Evolutionary conservation across 2,329 filamentous ascomycete species (phyloP).

Genomic region (Ascochyta lentis): DNA sequence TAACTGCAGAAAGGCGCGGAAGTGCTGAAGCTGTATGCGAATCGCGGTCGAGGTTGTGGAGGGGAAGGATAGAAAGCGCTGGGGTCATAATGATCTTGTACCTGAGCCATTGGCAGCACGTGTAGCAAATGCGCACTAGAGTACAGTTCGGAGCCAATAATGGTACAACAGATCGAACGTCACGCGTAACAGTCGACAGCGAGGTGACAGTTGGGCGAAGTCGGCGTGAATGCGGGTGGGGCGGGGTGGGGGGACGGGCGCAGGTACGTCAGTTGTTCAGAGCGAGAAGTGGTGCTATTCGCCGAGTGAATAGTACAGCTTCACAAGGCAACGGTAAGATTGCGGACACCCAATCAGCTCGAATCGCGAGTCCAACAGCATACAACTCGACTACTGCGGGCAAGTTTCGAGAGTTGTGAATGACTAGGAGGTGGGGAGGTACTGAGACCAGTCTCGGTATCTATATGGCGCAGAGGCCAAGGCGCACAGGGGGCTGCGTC

Average conservation of each 20-base stretch:
- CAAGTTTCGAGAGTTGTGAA: constrained; percentile 18
- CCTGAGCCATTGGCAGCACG: constrained; percentile 22
- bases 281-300: constrained; percentile 23
- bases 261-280: constrained; percentile 29
- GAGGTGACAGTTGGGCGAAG: constrained; percentile 13
- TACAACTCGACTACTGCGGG: not conserved
- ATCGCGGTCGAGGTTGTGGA: constrained; percentile 6
- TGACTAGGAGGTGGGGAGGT: constrained; percentile 18
- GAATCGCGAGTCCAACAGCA: constrained; percentile 1
- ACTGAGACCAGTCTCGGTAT: constrained; percentile 23
- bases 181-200: constrained; percentile 2
- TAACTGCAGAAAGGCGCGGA: not conserved
- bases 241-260: constrained; percentile 20
- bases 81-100: constrained; percentile 14
- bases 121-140: constrained; percentile 5
- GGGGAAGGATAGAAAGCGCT: constrained; percentile 11
- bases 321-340: constrained; percentile 33
- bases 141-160: constrained; percentile 4
- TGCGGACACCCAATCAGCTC: constrained; percentile 7
- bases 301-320: constrained; percentile 29
- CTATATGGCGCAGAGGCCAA: constrained; percentile 26
- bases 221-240: constrained; percentile 27
- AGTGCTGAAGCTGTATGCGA: constrained; percentile 4
- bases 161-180: constrained; percentile 3
- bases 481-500: constrained; percentile 21